Base-by-base conservation (phyloP, 2,329 filamentous ascomycete species). In the Curvularia verruculosa region DNA sequence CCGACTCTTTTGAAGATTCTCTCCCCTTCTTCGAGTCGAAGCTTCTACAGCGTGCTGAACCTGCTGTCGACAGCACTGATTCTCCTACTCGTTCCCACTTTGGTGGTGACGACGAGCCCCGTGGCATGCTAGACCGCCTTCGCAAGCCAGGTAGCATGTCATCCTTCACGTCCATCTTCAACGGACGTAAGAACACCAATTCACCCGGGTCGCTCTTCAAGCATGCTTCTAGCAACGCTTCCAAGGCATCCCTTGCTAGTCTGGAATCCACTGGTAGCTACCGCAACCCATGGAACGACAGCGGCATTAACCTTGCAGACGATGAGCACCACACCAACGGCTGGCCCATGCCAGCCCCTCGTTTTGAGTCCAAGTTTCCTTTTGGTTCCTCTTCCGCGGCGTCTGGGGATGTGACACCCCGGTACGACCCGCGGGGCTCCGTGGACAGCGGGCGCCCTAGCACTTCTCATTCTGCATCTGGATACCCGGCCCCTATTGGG, bases 211-310 rank as follows among this genome's bases (percentile, higher is more conserved):
- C 89, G 39, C 89, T 98, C 75, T 97, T 97, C 84, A 97, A 96
- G 80, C 81, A 83, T 65, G 81, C 80, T 31, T 97, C 94, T 58
- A 96, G 94, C 81, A 89, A 89, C 67, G 93, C 93, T 59, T 97
- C 94, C 65, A 97, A 96, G 80, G 95, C 94, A 47, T 97, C 94
- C 31, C 87, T 98, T 66, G 93, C 96, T 67, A 96, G 92, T 61
- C 93, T 97, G 77, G 94, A 98, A 79, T 97, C 93, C 47, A 92
- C 92, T 34, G 90, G 94, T 74, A 96, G 92, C 81, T 96, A 96
- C 77, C 90, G 93, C 78, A 96, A 97, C 79, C 93, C 93, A 60
- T 98, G 94, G 94, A 97, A 97, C 76, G 94, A 98, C 77, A 96
- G 92, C 73, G 94, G 93, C 70, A 92, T 97, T 74, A 97, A 97